Base-by-base conservation (phyloP, 2,329 filamentous ascomycete species). In the Sclerotinia spermophila region DNA sequence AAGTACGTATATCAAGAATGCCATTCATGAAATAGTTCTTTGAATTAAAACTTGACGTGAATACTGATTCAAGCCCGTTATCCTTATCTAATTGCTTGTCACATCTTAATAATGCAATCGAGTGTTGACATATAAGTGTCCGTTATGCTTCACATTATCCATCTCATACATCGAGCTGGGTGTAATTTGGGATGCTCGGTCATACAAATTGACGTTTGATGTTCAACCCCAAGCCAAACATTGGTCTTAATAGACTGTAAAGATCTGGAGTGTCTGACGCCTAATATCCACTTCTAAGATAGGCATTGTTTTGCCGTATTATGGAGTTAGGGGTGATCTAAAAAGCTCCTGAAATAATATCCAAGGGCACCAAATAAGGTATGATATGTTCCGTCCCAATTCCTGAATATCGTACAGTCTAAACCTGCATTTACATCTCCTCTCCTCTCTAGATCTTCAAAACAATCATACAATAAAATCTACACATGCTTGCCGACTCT, bases 401-500 rank as follows among this genome's bases (percentile, higher is more conserved):
- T 24, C 15, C 6, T 59, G 17, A 21, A 38, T 27, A 11, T 13
- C 24, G 24, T 59, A 38, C 21, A 8, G 13, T 7, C 8, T n/a
- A n/a, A 5, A 33, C 15, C 11, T 35, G 33, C 8, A 10, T 62
- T 5, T 62, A 33, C 27, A n/a, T 10, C 27, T n/a, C 11, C 7
- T 11, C 6, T 17, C 42, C 13, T n/a, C 7, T n/a, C 3, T 33
- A 48, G 1, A 10, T 17, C 61, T 48, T 27, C 15, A 44, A 24
- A 51, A 27, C 19, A 35, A 24, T 35, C 53, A 44, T 45, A 42
- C 65, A 58, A 35, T 27, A 40, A 17, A 24, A 33, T 35, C 35
- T 69, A 68, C 30, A 48, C 30, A 24, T 30, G 15, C 1, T 24
- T 21, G 24, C 69, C 21, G 27, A 69, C 33, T 55, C 73, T 75